These are phyloP conservation scores for Aspergillus pseudoterreus DNA, from an alignment of 2,329 filamentous ascomycete species.

Conservation along the genomic window DNA sequence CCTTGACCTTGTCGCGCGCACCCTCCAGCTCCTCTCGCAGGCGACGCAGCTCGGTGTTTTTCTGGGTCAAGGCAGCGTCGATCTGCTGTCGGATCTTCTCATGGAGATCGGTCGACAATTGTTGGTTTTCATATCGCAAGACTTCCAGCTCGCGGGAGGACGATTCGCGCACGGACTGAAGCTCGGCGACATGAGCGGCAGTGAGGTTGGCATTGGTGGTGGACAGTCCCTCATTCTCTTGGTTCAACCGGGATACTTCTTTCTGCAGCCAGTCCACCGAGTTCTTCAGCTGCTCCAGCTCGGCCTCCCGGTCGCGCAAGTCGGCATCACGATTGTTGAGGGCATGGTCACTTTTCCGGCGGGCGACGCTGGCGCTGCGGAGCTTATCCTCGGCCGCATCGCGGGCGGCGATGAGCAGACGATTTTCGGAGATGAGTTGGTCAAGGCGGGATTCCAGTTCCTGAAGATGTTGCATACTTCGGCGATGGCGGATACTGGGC, in stretches of 20 bases:
- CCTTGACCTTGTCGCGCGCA: slow-evolving; percentile 60
- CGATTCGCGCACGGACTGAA: slow-evolving; percentile 59
- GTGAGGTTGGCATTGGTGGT: slow-evolving; percentile 75
- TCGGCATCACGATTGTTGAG: slow-evolving; percentile 64
- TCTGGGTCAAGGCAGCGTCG: slow-evolving; percentile 65
- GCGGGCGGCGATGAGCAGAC: slow-evolving; percentile 69
- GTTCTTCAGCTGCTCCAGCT: slow-evolving; percentile 78
- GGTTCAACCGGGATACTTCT: slow-evolving; percentile 74
- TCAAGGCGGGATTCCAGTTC: slow-evolving; percentile 86
- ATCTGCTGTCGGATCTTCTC: slow-evolving; percentile 60
- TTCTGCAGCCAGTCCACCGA: slow-evolving; percentile 76
- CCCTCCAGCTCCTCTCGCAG: slow-evolving; percentile 74
- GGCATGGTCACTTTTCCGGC: slow-evolving; percentile 53
- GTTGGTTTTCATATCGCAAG: slow-evolving; percentile 60
- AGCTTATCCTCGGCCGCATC: slow-evolving; percentile 64
- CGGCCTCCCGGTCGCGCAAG: slow-evolving; percentile 76
- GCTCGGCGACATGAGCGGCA: slow-evolving; percentile 69
- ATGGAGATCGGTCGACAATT: slow-evolving; percentile 61
- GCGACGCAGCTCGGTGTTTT: slow-evolving; percentile 76
- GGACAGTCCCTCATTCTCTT: slow-evolving; percentile 76
- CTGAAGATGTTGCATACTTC: slow-evolving; percentile 89
- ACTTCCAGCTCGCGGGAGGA: slow-evolving; percentile 67
- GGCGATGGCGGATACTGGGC: slow-evolving; percentile 91
- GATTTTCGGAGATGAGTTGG: slow-evolving; percentile 80
- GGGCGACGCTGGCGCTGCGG: slow-evolving; percentile 52